phyloP scores from a whole-genome alignment of 805 yeast genomes.

The Debaryomyces tyrocola region DNA sequence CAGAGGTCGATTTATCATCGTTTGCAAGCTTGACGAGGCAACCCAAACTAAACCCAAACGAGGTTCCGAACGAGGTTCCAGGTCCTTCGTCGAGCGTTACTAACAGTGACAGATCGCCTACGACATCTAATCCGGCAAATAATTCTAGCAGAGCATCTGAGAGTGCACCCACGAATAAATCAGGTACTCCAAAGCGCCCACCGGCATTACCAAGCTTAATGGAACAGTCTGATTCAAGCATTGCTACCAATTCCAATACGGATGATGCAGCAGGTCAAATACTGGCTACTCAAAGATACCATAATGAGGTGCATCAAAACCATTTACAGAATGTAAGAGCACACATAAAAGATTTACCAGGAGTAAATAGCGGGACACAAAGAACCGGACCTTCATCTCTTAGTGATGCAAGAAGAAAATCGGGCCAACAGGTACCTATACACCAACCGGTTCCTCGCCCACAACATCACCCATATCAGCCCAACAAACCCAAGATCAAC shows the following conservation, averaged over 20 bases:
- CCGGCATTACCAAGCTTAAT: slow-evolving; percentile 9
- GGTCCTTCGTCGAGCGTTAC: neutral
- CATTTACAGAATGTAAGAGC: slow-evolving; percentile 7
- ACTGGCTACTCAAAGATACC: slow-evolving; percentile 12
- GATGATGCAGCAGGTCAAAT: neutral
- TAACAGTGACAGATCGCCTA: neutral
- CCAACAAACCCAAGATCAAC: slow-evolving; percentile 13
- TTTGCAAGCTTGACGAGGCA: slow-evolving; percentile 47
- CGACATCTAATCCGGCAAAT: neutral
- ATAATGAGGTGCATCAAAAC: slow-evolving; percentile 15
- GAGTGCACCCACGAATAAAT: neutral
- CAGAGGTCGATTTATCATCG: slow-evolving; percentile 44
- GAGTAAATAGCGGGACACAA: slow-evolving; percentile 8
- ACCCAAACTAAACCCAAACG: slow-evolving; percentile 21
- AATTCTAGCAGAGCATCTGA: neutral
- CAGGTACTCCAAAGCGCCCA: neutral
- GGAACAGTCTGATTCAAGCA: slow-evolving; percentile 1
- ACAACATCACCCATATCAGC: neutral
- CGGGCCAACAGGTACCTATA: slow-evolving; percentile 7
- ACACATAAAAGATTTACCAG: neutral
- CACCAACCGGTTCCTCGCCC: slow-evolving; percentile 1
- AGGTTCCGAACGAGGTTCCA: slow-evolving; percentile 6
- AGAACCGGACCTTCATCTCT: slow-evolving; percentile 9
- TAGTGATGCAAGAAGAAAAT: slow-evolving; percentile 17
- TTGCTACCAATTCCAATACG: neutral